Evolutionary conservation across 495 filamentous ascomycete genomes (phyloP), one percentile per base, ranked within the genome.

Genomic region (Stereocaulon alpinum): DNA sequence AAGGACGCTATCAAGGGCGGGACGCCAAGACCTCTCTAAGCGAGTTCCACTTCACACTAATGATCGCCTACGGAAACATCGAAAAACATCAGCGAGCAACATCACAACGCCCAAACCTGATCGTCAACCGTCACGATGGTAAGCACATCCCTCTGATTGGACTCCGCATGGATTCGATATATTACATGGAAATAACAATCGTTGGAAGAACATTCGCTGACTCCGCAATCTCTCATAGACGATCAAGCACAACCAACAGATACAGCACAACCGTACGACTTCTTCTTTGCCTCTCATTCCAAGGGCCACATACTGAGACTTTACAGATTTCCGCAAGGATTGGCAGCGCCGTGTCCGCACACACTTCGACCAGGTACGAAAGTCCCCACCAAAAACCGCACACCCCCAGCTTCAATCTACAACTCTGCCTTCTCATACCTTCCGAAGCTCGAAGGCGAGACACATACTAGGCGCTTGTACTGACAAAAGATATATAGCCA

Each of bases 231-330:
- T 22, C 27, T 48, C 2, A 74, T 70, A 86, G 87, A 87, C 93
- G 82, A 96, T 98, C 88, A 95, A 95, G 82, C 92, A 96, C 85
- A 98, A 98, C 78, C 90, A 98, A 83, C 87, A 93, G 82, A 87
- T 98, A 78, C 91, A 83, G 72, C 85, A 94, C 85, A 95, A 93
- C 84, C 93, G 89, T 94, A 80, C 78, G 87, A 79, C 69, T 27
- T 47, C 15, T 60, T 52, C 47, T 51, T 60, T 55, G 10, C 54
- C 55, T 32, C 15, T 61, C 66, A 63, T 56, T 30, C 59, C 27
- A 56, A 61, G 58, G 62, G 3, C 14, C 14, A 57, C 50, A 56
- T 61, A 55, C 66, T 62, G 60, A 64, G 45, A 42, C 59, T 50
- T 61, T 42, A 64, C 69, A 92, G 89, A 98, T 77, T 98, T 98